Evolutionary conservation across 495 filamentous ascomycete species (phyloP).

Genomic region (Rhizodiscina lignyota): DNA sequence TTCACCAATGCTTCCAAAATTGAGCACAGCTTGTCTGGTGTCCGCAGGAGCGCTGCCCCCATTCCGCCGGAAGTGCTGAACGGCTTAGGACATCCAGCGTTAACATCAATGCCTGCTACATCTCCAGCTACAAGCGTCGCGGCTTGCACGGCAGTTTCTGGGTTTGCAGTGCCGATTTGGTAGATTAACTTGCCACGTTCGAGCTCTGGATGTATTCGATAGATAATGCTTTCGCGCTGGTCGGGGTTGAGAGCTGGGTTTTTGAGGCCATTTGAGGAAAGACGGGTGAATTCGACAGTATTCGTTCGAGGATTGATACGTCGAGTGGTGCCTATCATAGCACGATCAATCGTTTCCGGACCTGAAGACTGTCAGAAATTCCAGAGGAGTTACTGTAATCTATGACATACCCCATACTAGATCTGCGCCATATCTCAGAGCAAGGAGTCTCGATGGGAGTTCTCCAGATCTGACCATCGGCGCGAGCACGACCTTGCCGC

Average conservation of each 20-base stretch:
- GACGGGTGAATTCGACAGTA: slow-evolving; percentile 68
- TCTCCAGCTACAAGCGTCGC: slow-evolving; percentile 68
- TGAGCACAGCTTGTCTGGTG: slow-evolving; percentile 62
- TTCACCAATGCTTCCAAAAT: slow-evolving; percentile 70
- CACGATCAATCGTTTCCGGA: slow-evolving; percentile 81
- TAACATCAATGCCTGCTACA: slow-evolving; percentile 89
- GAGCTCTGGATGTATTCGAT: slow-evolving; percentile 57
- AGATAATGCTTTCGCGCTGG: slow-evolving; percentile 57
- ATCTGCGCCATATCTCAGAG: slow-evolving; percentile 89
- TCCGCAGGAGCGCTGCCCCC: slow-evolving; percentile 77
- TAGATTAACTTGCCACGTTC: slow-evolving; percentile 66
- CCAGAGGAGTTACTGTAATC: neutral
- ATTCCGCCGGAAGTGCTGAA: slow-evolving; percentile 85
- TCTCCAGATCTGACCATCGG: slow-evolving; percentile 97
- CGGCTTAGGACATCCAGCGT: slow-evolving; percentile 92
- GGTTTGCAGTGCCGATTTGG: slow-evolving; percentile 76
- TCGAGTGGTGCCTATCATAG: slow-evolving; percentile 71
- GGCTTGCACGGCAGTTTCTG: slow-evolving; percentile 65
- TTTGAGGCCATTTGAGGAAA: slow-evolving; percentile 46
- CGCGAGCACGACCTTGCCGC: slow-evolving; percentile 81
- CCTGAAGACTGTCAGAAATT: no score
- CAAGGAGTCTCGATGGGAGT: slow-evolving; percentile 69
- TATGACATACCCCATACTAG: slow-evolving; percentile 68
- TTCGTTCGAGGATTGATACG: slow-evolving; percentile 54
- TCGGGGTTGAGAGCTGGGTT: slow-evolving; percentile 21